Base-by-base conservation (phyloP, 2,329 filamentous ascomycete genomes). In the Paecilomyces sp. region DNA sequence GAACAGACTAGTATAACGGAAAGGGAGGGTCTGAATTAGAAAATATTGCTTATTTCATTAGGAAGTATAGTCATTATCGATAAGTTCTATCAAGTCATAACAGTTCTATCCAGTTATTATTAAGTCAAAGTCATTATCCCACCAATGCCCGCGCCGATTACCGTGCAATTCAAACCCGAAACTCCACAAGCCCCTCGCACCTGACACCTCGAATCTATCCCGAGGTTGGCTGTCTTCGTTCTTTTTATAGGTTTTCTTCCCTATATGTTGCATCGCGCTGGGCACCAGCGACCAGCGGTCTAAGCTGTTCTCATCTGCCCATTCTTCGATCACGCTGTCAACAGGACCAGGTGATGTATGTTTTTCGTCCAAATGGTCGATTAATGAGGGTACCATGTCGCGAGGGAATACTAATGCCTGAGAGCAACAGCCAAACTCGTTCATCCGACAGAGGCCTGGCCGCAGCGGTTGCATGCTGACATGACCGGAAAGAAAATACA, bases 391-490 rank as follows among this genome's bases (percentile, higher is more conserved):
- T 0, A 53, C 51, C 3, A 28, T 53, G n/a, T 64, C 61, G 2
- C 72, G 72, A 1, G 77, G 75, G 55, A 78, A 80, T 13, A 79
- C 68, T 3, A 79, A 69, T 5, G 71, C 78, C 66, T 81, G 78
- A 6, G 73, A 72, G 62, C 77, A 80, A 64, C 77, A 79, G 12
- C 76, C 77, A 55, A 73, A 76, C 6, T 70, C 61, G n/a, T 75
- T 68, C 77, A 79, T 79, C 24, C 69, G 59, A 57, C 74, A 71
- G 6, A 80, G 65, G 3, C 77, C 77, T 5, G 63, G 60, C 1
- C 69, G 63, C 56, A 74, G 68, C 2, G 75, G 75, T 1, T 71
- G 67, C 28, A 78, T 68, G 0, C 75, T 79, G 0, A 73, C 64
- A 28, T 73, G 73, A 24, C 78, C 78, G 30, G 78, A 71, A 8